These are phyloP conservation scores for Eucalyptus erythrocorys DNA, from an alignment of 345 rosid species.

Conservation along the genomic window DNA sequence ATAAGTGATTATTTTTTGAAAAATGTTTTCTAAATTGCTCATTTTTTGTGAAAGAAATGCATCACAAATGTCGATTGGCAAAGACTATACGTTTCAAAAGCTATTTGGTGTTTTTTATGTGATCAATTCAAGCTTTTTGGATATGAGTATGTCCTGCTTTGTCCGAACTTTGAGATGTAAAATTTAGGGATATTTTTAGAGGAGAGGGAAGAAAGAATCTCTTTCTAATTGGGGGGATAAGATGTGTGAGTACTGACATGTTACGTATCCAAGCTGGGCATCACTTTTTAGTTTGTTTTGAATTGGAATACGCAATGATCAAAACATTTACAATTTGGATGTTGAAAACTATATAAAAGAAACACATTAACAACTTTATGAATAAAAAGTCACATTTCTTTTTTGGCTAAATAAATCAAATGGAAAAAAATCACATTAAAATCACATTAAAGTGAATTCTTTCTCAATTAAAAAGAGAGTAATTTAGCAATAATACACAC, in stretches of 20 bases:
- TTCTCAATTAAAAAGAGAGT: not conserved
- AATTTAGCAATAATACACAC: not conserved
- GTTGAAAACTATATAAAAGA: not conserved
- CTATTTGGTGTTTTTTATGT: not conserved
- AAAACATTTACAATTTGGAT: not conserved
- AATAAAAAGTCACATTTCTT: not conserved
- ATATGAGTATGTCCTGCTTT: too few relatives aligned
- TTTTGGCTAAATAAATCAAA: not conserved
- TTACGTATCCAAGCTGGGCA: rapidly evolving
- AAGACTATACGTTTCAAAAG: not conserved
- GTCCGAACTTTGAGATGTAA: rapidly evolving
- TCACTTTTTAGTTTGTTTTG: not conserved
- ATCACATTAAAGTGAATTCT: not conserved
- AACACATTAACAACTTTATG: not conserved
- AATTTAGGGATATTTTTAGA: too few relatives aligned
- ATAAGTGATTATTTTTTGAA: too few relatives aligned
- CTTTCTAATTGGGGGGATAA: too few relatives aligned
- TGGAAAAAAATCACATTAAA: not conserved
- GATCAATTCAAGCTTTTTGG: not conserved
- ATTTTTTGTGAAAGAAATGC: too few relatives aligned
- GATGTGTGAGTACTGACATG: too few relatives aligned
- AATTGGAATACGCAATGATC: not conserved
- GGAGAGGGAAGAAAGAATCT: too few relatives aligned
- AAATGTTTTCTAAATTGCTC: too few relatives aligned
- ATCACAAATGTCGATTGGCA: not conserved